phyloP scores from a whole-genome alignment of 441 rosid species.

The Breynia disticha region DNA sequence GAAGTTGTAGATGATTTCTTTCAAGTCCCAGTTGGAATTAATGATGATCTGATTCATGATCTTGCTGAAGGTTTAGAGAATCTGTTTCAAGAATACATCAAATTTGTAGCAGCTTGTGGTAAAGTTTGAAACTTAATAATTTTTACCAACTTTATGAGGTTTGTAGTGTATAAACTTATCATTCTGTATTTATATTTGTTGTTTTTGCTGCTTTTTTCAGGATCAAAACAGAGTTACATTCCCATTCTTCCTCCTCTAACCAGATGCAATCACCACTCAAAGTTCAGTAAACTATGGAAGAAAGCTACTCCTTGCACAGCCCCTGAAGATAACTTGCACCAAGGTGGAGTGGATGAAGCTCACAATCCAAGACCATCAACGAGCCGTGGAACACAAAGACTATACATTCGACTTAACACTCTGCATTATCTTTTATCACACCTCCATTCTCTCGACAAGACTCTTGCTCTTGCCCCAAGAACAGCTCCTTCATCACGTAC shows the following conservation, averaged over 20 bases:
- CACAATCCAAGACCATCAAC: slow-evolving; percentile 74
- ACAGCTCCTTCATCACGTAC: slow-evolving; percentile 31
- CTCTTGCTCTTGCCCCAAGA: slow-evolving; percentile 50
- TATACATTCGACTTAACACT: slow-evolving; percentile 79
- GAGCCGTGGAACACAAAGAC: slow-evolving; percentile 79
- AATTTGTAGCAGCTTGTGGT: slow-evolving; percentile 78
- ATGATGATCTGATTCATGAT: slow-evolving; percentile 58
- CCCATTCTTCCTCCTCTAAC: slow-evolving; percentile 76
- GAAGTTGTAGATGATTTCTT: slow-evolving; percentile 69
- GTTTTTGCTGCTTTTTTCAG: too few relatives aligned
- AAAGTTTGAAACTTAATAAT: background rate
- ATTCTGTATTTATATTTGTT: background rate
- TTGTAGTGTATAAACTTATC: background rate
- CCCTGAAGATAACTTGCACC: slow-evolving; percentile 21
- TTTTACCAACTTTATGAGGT: too few relatives aligned
- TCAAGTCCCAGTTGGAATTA: slow-evolving; percentile 57
- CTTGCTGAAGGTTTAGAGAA: slow-evolving; percentile 62
- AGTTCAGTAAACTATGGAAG: slow-evolving; percentile 60
- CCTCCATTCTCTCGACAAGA: slow-evolving; percentile 63
- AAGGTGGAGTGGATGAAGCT: slow-evolving; percentile 19
- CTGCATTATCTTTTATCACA: slow-evolving; percentile 61
- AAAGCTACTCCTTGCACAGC: slow-evolving; percentile 55
- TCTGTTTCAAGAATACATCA: slow-evolving; percentile 56
- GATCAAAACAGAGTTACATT: slow-evolving; percentile 69
- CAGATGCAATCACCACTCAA: slow-evolving; percentile 71